Base-by-base conservation (phyloP, 2,329 filamentous ascomycete genomes). In the Fusarium sororula region DNA sequence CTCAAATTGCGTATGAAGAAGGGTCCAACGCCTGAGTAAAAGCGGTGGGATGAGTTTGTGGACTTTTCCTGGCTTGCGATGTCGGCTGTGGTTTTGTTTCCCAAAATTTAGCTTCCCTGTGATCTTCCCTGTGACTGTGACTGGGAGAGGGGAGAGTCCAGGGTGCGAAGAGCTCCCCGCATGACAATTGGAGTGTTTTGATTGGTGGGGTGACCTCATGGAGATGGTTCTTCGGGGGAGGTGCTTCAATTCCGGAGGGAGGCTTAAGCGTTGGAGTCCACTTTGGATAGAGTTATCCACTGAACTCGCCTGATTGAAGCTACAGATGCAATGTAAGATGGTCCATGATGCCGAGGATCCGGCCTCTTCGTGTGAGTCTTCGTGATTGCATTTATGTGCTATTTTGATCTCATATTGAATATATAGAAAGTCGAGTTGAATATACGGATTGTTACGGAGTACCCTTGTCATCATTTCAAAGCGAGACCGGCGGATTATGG, bases 101-200 rank as follows among this genome's bases (percentile, higher is more conserved):
- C 72, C 73, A 72, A 70, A 75, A 76, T 74, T 57, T 55, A 28
- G 51, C 54, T 51, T 78, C 79, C 80, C 79, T 82, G 80, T 82
- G 79, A 78, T 80, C 76, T 80, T 79, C 79, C 80, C 80, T 81
- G 80, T 81, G 78, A 81, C 79, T 66, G 68, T 81, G 78, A 81
- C 79, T 66, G 68, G 53, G 70, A 64, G 51, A 41, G 51, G 24
- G 37, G 51, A 13, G 24, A 26, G 30, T 57, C 70, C 70, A 69
- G 64, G 69, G 56, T 41, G 37, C 8, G 35, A 41, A 68, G 64
- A 42, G 63, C 72, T 77, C 77, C 77, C 77, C 77, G 77, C 77
- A 79, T 79, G 76, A 79, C 76, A 79, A 79, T 70, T 68, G 47
- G 39, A 51, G 41, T 44, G 57, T 9, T 30, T 3, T 75, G 37